phyloP scores from a whole-genome alignment of 345 rosid genomes.

The Gossypium turneri region DNA sequence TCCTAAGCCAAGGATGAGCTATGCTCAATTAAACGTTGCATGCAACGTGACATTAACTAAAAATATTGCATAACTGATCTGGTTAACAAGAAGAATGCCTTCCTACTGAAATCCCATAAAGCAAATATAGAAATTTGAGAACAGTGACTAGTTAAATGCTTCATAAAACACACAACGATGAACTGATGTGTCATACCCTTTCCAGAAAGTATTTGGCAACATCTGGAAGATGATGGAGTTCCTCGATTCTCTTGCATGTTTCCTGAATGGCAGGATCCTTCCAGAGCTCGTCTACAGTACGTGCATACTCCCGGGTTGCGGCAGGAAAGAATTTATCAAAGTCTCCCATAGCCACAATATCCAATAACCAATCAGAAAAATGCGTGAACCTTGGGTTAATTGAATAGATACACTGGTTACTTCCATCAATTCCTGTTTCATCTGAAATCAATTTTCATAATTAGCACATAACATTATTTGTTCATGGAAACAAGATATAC shows the following conservation, averaged over 20 bases:
- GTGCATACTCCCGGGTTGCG: constrained; percentile 67
- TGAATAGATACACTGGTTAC: constrained; percentile 43
- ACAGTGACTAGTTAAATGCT: background rate
- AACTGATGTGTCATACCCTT: constrained; percentile 26
- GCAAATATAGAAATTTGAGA: background rate
- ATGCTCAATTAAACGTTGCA: background rate
- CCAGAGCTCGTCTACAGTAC: constrained; percentile 56
- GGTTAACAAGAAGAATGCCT: background rate
- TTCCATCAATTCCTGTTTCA: constrained; percentile 25
- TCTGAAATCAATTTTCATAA: constrained; percentile 20
- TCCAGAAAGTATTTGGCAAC: constrained; percentile 55
- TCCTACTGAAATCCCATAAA: background rate
- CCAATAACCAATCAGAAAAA: constrained; percentile 62
- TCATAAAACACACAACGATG: background rate
- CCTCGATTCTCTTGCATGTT: constrained; percentile 55
- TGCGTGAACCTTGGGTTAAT: constrained; percentile 46
- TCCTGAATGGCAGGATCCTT: constrained; percentile 60
- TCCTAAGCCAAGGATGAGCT: background rate
- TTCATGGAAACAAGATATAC: constrained; percentile 1
- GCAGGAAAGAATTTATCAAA: constrained; percentile 69
- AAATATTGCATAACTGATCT: background rate
- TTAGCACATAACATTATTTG: background rate
- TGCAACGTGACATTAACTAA: background rate
- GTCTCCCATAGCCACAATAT: constrained; percentile 53
- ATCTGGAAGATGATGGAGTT: constrained; percentile 43